Evolutionary conservation across 148 eudicot genomes (phyloP).

Genomic region (Amaranthus cruentus): DNA sequence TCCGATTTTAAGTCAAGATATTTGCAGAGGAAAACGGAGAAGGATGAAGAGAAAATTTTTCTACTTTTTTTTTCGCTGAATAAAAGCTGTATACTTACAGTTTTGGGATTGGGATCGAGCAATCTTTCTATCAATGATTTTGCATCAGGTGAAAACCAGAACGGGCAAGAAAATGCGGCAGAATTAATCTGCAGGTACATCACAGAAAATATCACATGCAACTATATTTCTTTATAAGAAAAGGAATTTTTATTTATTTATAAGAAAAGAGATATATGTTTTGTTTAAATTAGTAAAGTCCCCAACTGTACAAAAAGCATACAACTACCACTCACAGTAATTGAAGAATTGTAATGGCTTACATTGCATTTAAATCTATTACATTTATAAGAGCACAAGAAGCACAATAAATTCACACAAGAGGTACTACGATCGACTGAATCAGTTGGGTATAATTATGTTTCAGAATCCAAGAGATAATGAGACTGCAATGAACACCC

Average conservation of each 20-base stretch:
- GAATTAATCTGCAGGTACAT: constrained; percentile 55
- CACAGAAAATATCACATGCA: constrained; percentile 6
- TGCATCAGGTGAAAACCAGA: constrained; percentile 77
- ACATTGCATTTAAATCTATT: background rate
- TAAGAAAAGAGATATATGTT: background rate
- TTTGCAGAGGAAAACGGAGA: background rate
- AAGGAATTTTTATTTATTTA: too few relatives aligned
- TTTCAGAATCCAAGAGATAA: background rate
- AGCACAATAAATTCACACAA: background rate
- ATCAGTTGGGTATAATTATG: background rate
- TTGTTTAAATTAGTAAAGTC: background rate
- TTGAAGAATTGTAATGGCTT: too few relatives aligned
- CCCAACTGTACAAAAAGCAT: background rate
- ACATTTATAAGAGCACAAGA: background rate
- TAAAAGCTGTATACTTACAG: constrained; percentile 46
- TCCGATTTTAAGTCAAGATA: background rate
- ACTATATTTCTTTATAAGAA: too few relatives aligned
- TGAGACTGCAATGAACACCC: background rate
- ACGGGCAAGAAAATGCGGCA: constrained; percentile 74
- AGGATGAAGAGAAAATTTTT: background rate
- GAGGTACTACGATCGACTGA: background rate
- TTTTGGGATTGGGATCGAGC: constrained; percentile 91
- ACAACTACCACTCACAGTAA: background rate
- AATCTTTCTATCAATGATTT: constrained; percentile 65
- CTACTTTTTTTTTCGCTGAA: background rate